Evolutionary conservation across 129 eudicot species (phyloP).

Genomic region (Flaveria robusta): DNA sequence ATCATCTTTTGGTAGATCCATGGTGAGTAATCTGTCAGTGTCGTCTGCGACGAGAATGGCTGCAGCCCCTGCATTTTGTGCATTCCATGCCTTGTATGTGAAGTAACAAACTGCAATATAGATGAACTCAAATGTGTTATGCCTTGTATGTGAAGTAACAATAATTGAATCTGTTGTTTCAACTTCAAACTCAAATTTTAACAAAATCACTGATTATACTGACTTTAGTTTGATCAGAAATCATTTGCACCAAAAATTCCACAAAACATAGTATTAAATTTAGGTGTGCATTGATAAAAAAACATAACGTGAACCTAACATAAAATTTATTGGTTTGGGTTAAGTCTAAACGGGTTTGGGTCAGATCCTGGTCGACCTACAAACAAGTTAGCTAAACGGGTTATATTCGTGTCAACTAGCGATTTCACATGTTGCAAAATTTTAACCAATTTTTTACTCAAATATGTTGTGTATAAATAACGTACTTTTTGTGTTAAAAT

Average conservation of each 20-base stretch:
- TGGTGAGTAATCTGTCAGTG: slow-evolving; percentile 67
- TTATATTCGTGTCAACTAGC: too few species aligned
- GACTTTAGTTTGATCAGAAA: neutral
- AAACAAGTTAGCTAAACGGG: too few species aligned
- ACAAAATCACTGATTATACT: neutral
- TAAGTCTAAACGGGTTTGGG: too few species aligned
- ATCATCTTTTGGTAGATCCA: slow-evolving; percentile 77
- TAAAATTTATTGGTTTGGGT: too few species aligned
- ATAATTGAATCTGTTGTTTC: neutral
- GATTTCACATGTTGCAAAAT: too few species aligned
- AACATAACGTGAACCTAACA: too few species aligned
- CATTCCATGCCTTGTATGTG: slow-evolving; percentile 84
- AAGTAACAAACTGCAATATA: slow-evolving; percentile 63
- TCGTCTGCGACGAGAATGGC: slow-evolving; percentile 80
- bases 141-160: slow-evolving; percentile 14
- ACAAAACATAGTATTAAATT: neutral
- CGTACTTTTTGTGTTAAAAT: too few species aligned
- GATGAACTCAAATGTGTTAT: neutral
- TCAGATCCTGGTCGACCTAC: too few species aligned
- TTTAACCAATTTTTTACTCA: too few species aligned
- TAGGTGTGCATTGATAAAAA: too few species aligned
- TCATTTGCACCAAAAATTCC: neutral
- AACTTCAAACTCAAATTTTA: neutral
- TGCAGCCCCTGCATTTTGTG: slow-evolving; percentile 82
- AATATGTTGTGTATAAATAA: too few species aligned